Percentiles rank a stretch among this genome's conserved stretches.
Conservation (phyloP, 73 alveolate genomes). For the Uronychia binucleata region DNA sequence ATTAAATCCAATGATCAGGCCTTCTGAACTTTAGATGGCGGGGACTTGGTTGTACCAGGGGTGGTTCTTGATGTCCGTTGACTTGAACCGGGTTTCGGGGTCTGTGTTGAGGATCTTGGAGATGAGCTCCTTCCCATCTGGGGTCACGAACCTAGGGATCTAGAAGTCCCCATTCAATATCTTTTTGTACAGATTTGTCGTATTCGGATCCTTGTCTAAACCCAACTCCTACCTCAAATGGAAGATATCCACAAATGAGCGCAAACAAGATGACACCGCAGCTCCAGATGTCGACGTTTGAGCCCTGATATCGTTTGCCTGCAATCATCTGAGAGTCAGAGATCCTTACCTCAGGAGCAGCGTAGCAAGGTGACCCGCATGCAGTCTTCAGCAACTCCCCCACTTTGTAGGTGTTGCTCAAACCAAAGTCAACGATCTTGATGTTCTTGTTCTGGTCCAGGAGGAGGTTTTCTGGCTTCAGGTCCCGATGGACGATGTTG, state of each 20-base stretch:
- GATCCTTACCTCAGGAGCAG: slow-evolving; percentile 20
- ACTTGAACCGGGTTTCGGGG: slow-evolving; percentile 77
- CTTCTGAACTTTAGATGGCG: slow-evolving; percentile 42
- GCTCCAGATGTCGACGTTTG: slow-evolving; percentile 32
- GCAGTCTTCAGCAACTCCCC: slow-evolving; percentile 1
- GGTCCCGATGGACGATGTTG: slow-evolving; percentile 57
- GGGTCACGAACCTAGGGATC: slow-evolving; percentile 80
- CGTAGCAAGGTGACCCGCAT: slow-evolving; percentile 30
- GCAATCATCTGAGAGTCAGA: slow-evolving; percentile 70
- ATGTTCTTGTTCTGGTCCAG: slow-evolving; percentile 42
- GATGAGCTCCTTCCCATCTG: slow-evolving; percentile 86
- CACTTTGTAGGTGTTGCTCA: slow-evolving; percentile 15
- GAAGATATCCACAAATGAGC: slow-evolving; percentile 11
- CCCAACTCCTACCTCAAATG: slow-evolving; percentile 4
- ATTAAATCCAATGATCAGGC: slow-evolving; percentile 83
- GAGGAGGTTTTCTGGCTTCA: slow-evolving; percentile 57
- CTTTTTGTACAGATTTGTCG: slow-evolving; percentile 77
- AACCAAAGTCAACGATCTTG: slow-evolving; percentile 41
- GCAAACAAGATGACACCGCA: slow-evolving; percentile 32
- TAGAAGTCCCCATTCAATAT: slow-evolving; percentile 83
- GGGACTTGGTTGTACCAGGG: slow-evolving; percentile 82
- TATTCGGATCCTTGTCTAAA: slow-evolving; percentile 73
- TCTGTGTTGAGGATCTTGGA: slow-evolving; percentile 75
- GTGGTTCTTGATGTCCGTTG: slow-evolving; percentile 80
- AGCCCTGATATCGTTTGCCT: slow-evolving; percentile 7